A percentile compares a stretch with the other conserved stretches of the same genome.
These are phyloP conservation scores for Apiospora sp. DNA, from an alignment of 2,329 filamentous ascomycete genomes.

Conservation along the genomic window DNA sequence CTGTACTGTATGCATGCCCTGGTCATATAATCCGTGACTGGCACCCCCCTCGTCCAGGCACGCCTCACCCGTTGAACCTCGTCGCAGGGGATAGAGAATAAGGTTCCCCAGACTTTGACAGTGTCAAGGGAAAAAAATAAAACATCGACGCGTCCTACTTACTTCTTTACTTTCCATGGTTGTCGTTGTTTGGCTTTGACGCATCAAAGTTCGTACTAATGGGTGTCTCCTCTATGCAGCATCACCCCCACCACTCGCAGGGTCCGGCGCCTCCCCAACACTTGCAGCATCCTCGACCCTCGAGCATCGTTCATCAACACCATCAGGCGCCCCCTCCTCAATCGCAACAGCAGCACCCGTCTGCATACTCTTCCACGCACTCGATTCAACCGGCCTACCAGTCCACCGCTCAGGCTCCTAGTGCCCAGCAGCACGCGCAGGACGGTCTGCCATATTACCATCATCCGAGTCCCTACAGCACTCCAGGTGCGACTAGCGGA, in stretches of 20 bases:
- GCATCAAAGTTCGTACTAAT: slow-evolving; percentile 56
- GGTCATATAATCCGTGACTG: slow-evolving; percentile 42
- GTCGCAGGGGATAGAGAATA: slow-evolving; percentile 51
- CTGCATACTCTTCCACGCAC: slow-evolving; percentile 74
- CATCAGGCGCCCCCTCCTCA: slow-evolving; percentile 71
- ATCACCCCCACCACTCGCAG: slow-evolving; percentile 78
- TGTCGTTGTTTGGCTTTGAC: slow-evolving; percentile 44
- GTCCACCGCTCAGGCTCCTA: slow-evolving; percentile 67
- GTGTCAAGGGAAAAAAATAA: slow-evolving; percentile 54
- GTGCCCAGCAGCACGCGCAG: slow-evolving; percentile 69
- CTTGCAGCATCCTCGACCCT: slow-evolving; percentile 75
- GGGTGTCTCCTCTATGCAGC: slow-evolving; percentile 71
- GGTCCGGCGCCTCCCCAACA: slow-evolving; percentile 73
- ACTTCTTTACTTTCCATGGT: slow-evolving; percentile 50
- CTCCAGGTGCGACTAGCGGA: slow-evolving; percentile 80
- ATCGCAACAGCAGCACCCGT: slow-evolving; percentile 64
- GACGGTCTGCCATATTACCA: slow-evolving; percentile 76
- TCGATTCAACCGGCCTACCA: slow-evolving; percentile 73
- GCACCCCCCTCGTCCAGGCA: slow-evolving; percentile 40
- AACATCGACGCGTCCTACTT: slow-evolving; percentile 58
- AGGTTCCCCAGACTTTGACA: slow-evolving; percentile 54
- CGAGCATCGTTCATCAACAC: slow-evolving; percentile 77
- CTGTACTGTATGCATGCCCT: slow-evolving; percentile 38
- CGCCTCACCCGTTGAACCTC: slow-evolving; percentile 49
- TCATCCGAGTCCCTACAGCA: slow-evolving; percentile 84